These are phyloP conservation scores for Daedaleopsis sinensis DNA, from an alignment of 768 basidiomycete species.

Conservation along the genomic window DNA sequence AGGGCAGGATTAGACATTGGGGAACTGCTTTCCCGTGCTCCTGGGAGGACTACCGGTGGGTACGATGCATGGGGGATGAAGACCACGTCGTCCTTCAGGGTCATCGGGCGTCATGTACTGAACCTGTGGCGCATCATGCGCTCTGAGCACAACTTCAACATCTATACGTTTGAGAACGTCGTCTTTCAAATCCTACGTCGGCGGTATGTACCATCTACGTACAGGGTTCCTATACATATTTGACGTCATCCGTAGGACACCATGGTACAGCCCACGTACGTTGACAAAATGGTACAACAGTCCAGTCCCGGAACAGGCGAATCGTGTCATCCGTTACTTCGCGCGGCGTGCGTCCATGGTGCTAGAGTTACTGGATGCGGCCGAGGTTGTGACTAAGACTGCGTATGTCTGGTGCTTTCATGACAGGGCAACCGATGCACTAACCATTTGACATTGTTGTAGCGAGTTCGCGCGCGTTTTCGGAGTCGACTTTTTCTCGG, in stretches of 20 bases:
- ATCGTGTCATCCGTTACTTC: conserved; percentile 64
- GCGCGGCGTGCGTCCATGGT: conserved; percentile 65
- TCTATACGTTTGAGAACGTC: conserved; percentile 90
- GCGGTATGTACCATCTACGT: conserved; percentile 52
- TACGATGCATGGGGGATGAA: conserved; percentile 70
- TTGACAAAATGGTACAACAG: conserved; percentile 74
- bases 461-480: conserved; percentile 98
- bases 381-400: conserved; percentile 85
- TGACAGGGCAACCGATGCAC: background rate
- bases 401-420: conserved; percentile 59
- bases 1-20: conserved; percentile 68
- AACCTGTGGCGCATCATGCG: conserved; percentile 95
- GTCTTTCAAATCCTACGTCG: conserved; percentile 77
- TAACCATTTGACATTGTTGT: background rate
- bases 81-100: conserved; percentile 81
- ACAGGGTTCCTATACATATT: conserved; percentile 2
- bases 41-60: conserved; percentile 42
- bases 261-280: conserved; percentile 65
- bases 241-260: conserved; percentile 52
- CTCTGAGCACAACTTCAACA: conserved; percentile 73
- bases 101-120: conserved; percentile 87
- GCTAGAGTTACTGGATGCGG: conserved; percentile 78
- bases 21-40: conserved; percentile 78
- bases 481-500: conserved; percentile 96
- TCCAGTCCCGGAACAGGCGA: conserved; percentile 54